Evolutionary conservation across 1,284 basidiomycete genomes (phyloP), one percentile per base, ranked within the genome.

Genomic region (Cutaneotrichosporon curvatum): DNA sequence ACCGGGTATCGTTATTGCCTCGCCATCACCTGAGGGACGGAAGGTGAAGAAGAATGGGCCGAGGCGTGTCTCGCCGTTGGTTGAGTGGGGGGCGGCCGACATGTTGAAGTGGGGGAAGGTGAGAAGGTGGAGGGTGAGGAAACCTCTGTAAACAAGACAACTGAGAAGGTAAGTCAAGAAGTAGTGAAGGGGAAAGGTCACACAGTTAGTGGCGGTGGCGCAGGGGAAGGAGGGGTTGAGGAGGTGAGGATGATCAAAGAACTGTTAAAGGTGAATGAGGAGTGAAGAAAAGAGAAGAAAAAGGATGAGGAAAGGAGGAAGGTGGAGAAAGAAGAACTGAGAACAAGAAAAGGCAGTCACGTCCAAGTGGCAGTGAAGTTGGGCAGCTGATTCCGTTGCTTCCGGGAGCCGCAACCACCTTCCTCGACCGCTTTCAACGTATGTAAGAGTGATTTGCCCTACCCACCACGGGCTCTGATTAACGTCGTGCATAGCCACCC

Each of bases 31-130:
- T 2, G 37, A 8, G 11, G 37, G 38, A 11, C 47, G 42, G 33
- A 44, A 48, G 37, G 47, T 48, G 34, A 48, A 44, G 42, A 43
- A 40, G 42, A 30, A 48, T 3, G 47, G 47, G 4, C 47, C 47
- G 19, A 48, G 41, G 20, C 23, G 47, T 16, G 22, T 33, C 20
- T 48, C 30, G 11, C 4, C 16, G 16, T 15, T 34, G 32, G 8
- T 6, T 14, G 32, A 15, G 15, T 34, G 32, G 32, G 6, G 32
- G 15, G 25, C 8, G 12, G 25, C 12, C 25, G 25, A n/a, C 15
- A 23, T 42, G 11, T 21, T 16, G 35, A 9, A n/a, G 22, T 28
- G 25, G 7, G 7, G 25, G 12, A 7, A 28, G 25, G 7, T 28
- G 25, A 28, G 25, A 28, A 28, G 25, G 34, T 19, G n/a, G 14